Evolutionary conservation across 805 yeast genomes (phyloP).

Genomic region (Metschnikowia peoriensis): DNA sequence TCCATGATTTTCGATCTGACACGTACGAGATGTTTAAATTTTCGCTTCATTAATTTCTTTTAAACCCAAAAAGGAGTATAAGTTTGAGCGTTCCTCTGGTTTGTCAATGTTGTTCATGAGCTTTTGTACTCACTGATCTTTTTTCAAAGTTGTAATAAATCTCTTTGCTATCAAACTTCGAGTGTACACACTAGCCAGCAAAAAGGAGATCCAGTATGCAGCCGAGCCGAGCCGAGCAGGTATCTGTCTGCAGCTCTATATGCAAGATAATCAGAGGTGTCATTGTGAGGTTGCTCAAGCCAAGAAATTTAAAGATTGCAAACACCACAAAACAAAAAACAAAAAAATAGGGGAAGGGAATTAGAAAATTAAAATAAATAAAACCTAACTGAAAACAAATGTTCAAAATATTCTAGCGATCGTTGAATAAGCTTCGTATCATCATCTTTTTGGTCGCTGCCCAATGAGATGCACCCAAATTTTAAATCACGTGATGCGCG

Average conservation of each 20-base stretch:
- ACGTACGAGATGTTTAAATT: no score
- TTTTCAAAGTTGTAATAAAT: no score
- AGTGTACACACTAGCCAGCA: not conserved
- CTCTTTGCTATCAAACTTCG: not conserved
- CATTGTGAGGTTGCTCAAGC: not conserved
- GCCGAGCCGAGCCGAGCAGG: not conserved
- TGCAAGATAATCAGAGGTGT: not conserved
- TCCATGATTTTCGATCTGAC: no score
- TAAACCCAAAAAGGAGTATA: no score
- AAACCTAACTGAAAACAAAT: not conserved
- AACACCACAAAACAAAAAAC: not conserved
- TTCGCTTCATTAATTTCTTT: no score
- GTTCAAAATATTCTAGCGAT: not conserved
- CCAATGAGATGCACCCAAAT: not conserved
- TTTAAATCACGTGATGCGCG: conserved; percentile 6
- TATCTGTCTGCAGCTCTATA: not conserved
- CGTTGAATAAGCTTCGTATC: not conserved
- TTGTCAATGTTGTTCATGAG: no score
- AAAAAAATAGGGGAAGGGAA: no score
- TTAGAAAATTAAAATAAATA: no score
- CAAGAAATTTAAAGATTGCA: not conserved
- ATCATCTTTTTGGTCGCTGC: not conserved
- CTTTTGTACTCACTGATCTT: no score
- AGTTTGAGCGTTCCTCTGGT: no score
- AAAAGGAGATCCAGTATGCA: not conserved